Percentiles rank a stretch among this genome's conserved stretches.
Evolutionary conservation across 2,329 filamentous ascomycete species (phyloP).

Genomic region (Fusarium illudens): DNA sequence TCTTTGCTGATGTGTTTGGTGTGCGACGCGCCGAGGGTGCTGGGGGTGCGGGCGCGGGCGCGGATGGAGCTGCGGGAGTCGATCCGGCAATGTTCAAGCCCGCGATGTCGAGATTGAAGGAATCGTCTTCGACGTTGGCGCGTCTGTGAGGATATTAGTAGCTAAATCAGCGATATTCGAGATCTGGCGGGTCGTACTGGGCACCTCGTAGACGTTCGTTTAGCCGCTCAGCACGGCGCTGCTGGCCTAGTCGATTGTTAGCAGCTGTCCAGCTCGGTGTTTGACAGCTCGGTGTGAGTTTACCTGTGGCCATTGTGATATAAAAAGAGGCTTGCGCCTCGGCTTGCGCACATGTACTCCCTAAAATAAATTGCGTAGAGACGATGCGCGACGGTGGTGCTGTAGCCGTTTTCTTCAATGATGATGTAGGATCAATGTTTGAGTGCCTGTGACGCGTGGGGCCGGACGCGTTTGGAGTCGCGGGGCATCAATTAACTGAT

Average conservation of each 20-base stretch:
- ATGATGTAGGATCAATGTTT: slow-evolving; percentile 39
- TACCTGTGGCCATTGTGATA: slow-evolving; percentile 49
- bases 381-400: not conserved
- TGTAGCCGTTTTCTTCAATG: slow-evolving; percentile 10
- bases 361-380: not conserved
- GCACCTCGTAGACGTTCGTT: slow-evolving; percentile 72
- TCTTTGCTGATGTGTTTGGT: slow-evolving; percentile 60
- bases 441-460: slow-evolving; percentile 34
- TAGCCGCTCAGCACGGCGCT: slow-evolving; percentile 69
- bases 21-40: slow-evolving; percentile 49
- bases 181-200: slow-evolving; percentile 55
- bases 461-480: slow-evolving; percentile 37
- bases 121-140: slow-evolving; percentile 67
- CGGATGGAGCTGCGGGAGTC: slow-evolving; percentile 26
- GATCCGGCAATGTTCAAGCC: slow-evolving; percentile 47
- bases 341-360: slow-evolving; percentile 10
- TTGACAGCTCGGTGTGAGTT: slow-evolving; percentile 3
- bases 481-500: slow-evolving; percentile 34
- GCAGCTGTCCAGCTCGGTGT: not conserved
- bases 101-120: slow-evolving; percentile 64
- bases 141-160: slow-evolving; percentile 48
- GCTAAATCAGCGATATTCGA: not conserved
- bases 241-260: slow-evolving; percentile 43
- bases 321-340: not conserved
- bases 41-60: slow-evolving; percentile 36